Base-by-base conservation (phyloP, 352 stramenopile genomes). In the Globisporangium nagaii region DNA sequence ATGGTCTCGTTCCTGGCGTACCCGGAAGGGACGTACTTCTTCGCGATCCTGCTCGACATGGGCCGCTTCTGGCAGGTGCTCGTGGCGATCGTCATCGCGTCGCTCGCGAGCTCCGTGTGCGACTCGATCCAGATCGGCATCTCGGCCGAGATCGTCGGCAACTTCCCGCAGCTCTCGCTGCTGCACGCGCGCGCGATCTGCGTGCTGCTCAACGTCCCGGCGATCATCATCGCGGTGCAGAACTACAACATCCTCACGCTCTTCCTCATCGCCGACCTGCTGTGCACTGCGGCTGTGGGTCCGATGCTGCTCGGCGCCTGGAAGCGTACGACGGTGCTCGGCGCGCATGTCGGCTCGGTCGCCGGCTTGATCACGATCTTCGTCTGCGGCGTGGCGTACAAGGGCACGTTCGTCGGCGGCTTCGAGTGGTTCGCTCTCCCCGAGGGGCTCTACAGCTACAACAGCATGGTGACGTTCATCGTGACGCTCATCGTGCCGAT, bases 381-480 rank as follows among this genome's bases (percentile, higher is more conserved):
- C 53, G 47, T 88, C 32, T 80, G 68, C 34, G 81, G 81, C 19
- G 68, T 74, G 17, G 72, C 76, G 41, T 65, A 72, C 43, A 67
- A 83, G 34, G 75, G 75, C 27, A 75, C 75, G 42, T 88, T 90
- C 52, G 59, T 89, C n/a, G 81, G 75, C 20, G 81, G 75, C 27
- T 88, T 92, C 51, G 73, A 87, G 56, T 88, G 76, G 79, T 92
- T 92, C 43, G 70, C 70, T 15, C 55, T 92, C 39, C 79, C 79
- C 0, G 81, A 92, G 43, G 79, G 79, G 17, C 72, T 90, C 20
- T 92, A 90, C 66, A 84, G 75, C 52, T 63, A 63, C 43, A 83
- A 76, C 70, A 89, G 75, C 49, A 90, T 92, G 79, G 70, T 90
- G 57, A 89, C 80, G 9, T 92, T 92, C 68, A 78, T 92, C 54